phyloP scores from a whole-genome alignment of 257 asterid genomes.

The Solanum lignicaule region DNA sequence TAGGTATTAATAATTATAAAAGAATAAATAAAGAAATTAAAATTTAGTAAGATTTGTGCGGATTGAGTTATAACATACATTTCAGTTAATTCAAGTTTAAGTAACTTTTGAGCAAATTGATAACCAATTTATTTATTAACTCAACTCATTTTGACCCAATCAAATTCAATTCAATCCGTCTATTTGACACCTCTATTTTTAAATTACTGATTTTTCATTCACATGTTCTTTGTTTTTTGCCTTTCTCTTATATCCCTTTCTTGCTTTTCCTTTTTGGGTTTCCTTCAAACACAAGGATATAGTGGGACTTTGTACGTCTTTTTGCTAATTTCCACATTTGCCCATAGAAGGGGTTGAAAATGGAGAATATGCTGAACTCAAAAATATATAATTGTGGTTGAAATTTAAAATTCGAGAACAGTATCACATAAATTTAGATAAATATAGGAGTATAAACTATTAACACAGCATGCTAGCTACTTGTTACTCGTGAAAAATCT shows the following conservation, averaged over 20 bases:
- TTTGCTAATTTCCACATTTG: background rate
- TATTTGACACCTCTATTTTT: background rate
- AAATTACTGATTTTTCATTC: background rate
- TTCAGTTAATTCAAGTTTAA: background rate
- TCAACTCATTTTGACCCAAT: rapidly evolving
- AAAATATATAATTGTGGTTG: background rate
- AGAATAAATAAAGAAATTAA: too few relatives aligned
- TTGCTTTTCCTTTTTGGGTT: background rate
- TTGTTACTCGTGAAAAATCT: background rate
- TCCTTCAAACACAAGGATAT: background rate
- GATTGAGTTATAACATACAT: background rate
- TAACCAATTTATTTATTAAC: rapidly evolving
- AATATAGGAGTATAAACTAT: too few relatives aligned
- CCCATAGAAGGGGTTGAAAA: background rate
- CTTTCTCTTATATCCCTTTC: background rate
- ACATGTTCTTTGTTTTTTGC: background rate
- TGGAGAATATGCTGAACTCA: background rate
- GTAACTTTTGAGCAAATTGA: background rate
- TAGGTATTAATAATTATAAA: too few relatives aligned
- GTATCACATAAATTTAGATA: background rate
- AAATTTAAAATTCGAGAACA: too few relatives aligned
- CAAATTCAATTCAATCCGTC: background rate
- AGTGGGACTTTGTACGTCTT: background rate
- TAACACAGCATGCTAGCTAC: background rate
- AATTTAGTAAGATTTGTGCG: too few relatives aligned